Evolutionary conservation across 2,329 filamentous ascomycete species (phyloP).

Genomic region (Drechmeria coniospora): DNA sequence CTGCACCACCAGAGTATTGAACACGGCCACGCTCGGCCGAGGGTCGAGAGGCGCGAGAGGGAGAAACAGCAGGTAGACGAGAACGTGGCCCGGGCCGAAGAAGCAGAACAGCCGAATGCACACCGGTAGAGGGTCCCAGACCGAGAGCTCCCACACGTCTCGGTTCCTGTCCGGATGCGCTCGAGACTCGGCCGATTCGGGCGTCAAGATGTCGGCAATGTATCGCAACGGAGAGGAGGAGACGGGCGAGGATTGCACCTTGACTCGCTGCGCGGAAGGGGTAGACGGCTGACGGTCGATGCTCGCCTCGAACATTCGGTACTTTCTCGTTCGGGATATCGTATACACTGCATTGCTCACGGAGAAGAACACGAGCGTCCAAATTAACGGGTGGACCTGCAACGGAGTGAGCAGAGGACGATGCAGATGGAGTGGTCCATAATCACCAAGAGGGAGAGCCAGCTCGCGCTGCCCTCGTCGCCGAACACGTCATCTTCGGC

Average conservation of each 20-base stretch:
- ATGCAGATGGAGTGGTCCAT: constrained; percentile 5
- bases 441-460: constrained; percentile 43
- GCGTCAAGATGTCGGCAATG: constrained; percentile 50
- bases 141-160: constrained; percentile 86
- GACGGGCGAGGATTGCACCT: constrained; percentile 69
- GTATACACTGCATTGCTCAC: constrained; percentile 66
- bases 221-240: constrained; percentile 66
- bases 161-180: constrained; percentile 67
- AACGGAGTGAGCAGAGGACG: constrained; percentile 4
- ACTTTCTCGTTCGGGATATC: constrained; percentile 66
- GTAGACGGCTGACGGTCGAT: constrained; percentile 65
- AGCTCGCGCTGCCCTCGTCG: constrained; percentile 48
- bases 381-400: constrained; percentile 56
- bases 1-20: constrained; percentile 67
- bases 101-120: constrained; percentile 71
- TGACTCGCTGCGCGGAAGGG: constrained; percentile 75
- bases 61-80: constrained; percentile 78
- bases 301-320: constrained; percentile 78
- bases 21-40: constrained; percentile 70
- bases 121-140: constrained; percentile 87
- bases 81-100: constrained; percentile 86
- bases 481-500: constrained; percentile 71
- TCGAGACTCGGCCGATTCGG: constrained; percentile 61
- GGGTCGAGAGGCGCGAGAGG: constrained; percentile 63
- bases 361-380: constrained; percentile 52